Evolutionary conservation across 441 rosid species (phyloP).

Genomic region (Populus hybrid): DNA sequence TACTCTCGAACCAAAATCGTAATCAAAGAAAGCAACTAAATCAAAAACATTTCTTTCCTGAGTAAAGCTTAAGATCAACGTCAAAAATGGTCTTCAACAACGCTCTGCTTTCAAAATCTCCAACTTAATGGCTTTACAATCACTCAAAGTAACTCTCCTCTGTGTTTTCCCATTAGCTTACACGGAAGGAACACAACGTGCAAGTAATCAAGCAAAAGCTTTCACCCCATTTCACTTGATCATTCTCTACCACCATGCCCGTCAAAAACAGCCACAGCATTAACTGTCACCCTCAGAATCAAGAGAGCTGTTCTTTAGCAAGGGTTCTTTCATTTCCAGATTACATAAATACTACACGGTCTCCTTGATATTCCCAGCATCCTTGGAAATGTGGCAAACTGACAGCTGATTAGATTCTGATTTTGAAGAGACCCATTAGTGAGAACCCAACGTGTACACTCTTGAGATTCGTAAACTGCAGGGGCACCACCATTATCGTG

Average conservation of each 20-base stretch:
- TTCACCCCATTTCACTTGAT: conserved; percentile 39
- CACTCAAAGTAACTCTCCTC: background rate
- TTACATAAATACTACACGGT: conserved; percentile 26
- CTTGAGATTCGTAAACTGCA: conserved; percentile 30
- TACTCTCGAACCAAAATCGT: no score
- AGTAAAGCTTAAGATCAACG: conserved; percentile 34
- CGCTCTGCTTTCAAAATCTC: conserved; percentile 37
- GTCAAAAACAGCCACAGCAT: conserved; percentile 36
- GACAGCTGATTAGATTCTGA: conserved; percentile 8
- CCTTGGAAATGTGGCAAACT: conserved; percentile 33
- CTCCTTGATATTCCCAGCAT: conserved; percentile 35
- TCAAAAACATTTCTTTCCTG: conserved; percentile 22
- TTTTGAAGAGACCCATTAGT: conserved; percentile 9
- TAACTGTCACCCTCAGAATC: conserved; percentile 22
- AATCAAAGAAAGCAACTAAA: no score
- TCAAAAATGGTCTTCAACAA: conserved; percentile 33
- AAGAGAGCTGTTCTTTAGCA: conserved; percentile 19
- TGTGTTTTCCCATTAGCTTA: conserved; percentile 7
- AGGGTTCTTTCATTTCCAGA: conserved; percentile 27
- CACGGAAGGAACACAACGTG: conserved; percentile 15
- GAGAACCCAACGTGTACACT: conserved; percentile 23
- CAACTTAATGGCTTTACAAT: conserved; percentile 10
- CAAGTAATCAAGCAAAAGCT: conserved; percentile 30
- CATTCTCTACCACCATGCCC: conserved; percentile 39
- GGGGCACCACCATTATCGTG: conserved; percentile 36